Evolutionary conservation across 495 filamentous ascomycete genomes (phyloP).

Genomic region (Aspergillus carlsbadensis): DNA sequence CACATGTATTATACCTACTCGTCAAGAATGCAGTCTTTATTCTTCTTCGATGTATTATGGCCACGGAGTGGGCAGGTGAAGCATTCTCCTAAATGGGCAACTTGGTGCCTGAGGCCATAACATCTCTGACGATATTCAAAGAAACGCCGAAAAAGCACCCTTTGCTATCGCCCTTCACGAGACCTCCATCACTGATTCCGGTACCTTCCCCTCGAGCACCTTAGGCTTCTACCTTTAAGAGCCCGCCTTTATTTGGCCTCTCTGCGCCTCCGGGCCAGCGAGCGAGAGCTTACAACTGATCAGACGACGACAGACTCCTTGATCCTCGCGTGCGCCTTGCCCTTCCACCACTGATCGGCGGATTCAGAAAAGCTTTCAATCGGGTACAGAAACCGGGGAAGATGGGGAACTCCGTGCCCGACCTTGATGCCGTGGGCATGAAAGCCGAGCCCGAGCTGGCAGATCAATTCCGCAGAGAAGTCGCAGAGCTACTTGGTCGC

Average conservation of each 20-base stretch:
- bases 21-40: not conserved
- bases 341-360: not conserved
- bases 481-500: constrained; percentile 72
- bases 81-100: constrained; percentile 1
- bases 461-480: constrained; percentile 64
- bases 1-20: constrained; percentile 4
- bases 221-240: not conserved
- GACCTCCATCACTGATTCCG: not conserved
- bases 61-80: not conserved
- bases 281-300: constrained; percentile 2
- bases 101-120: constrained; percentile 18
- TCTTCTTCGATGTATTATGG: not conserved
- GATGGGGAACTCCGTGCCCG: constrained; percentile 49
- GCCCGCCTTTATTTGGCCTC: constrained; percentile 4
- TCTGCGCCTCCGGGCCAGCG: constrained; percentile 24
- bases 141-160: not conserved
- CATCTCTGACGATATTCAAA: constrained; percentile 8
- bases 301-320: not conserved
- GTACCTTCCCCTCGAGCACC: not conserved
- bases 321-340: not conserved
- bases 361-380: not conserved
- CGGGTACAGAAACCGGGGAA: not conserved
- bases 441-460: constrained; percentile 59
- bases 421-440: constrained; percentile 55
- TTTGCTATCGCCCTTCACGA: not conserved